phyloP scores from a whole-genome alignment of 495 filamentous ascomycete genomes.

The Darksidea phi region DNA sequence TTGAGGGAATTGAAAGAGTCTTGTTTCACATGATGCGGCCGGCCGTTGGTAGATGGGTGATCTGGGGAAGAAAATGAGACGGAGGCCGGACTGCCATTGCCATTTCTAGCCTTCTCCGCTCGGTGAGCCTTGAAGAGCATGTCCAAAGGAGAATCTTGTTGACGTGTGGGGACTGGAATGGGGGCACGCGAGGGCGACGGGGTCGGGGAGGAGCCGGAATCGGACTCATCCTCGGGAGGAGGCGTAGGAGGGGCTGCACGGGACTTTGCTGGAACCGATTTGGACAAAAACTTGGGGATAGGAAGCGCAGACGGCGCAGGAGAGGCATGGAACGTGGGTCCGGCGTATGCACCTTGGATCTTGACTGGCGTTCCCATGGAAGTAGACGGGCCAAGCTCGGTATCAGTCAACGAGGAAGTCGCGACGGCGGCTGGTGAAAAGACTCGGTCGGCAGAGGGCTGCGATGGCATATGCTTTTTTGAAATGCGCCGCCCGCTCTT shows the following conservation, averaged over 20 bases:
- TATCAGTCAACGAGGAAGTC: constrained; percentile 21
- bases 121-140: constrained; percentile 84
- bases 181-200: constrained; percentile 33
- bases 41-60: neutral
- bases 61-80: constrained; percentile 5
- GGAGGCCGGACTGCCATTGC: constrained; percentile 10
- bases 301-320: constrained; percentile 91
- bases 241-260: constrained; percentile 44
- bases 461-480: constrained; percentile 23
- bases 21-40: constrained; percentile 35
- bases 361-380: constrained; percentile 23
- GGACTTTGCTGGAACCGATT: constrained; percentile 65
- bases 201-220: constrained; percentile 40
- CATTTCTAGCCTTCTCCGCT: constrained; percentile 62
- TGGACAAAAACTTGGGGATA: constrained; percentile 88
- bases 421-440: constrained; percentile 18
- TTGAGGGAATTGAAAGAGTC: constrained; percentile 45
- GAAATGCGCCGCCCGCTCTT: constrained; percentile 13
- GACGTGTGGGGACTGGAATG: constrained; percentile 48
- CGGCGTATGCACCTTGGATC: constrained; percentile 67
- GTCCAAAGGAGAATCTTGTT: constrained; percentile 76
- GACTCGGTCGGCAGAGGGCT: constrained; percentile 20
- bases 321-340: constrained; percentile 92
- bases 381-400: constrained; percentile 10
- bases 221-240: constrained; percentile 47